Conservation (phyloP, 1,139 yeast genomes). For the Candida frijolesensis region DNA sequence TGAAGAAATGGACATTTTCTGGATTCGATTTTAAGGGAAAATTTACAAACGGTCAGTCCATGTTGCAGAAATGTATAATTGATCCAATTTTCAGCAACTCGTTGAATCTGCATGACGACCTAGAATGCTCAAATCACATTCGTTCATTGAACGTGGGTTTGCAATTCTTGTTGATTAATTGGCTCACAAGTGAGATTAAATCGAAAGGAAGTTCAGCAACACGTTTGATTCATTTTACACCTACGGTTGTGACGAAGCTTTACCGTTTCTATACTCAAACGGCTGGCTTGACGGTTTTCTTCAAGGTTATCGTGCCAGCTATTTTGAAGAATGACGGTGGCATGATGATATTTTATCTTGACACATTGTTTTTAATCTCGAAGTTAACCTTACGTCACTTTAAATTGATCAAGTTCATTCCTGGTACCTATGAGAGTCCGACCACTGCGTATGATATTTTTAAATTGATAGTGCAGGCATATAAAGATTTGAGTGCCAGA, state of each 20-base stretch:
- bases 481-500: constrained; percentile 36
- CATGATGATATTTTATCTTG: constrained; percentile 43
- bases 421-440: constrained; percentile 29
- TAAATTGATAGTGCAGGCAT: constrained; percentile 34
- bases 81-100: constrained; percentile 23
- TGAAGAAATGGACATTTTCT: constrained; percentile 40
- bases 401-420: constrained; percentile 38
- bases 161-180: constrained; percentile 44
- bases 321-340: constrained; percentile 45
- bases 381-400: constrained; percentile 38
- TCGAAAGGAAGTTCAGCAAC: constrained; percentile 31
- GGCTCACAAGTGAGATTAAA: constrained; percentile 45
- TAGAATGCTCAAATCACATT: constrained; percentile 11
- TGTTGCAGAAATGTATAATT: constrained; percentile 25
- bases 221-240: constrained; percentile 40
- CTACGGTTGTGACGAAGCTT: constrained; percentile 32
- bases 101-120: constrained; percentile 4
- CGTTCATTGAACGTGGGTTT: constrained; percentile 35
- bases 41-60: constrained; percentile 32
- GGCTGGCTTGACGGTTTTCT: constrained; percentile 44
- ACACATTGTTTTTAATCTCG: constrained; percentile 40
- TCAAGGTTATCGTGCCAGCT: constrained; percentile 39
- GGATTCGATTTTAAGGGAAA: constrained; percentile 35
- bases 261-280: constrained; percentile 36
- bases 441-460: constrained; percentile 40